Percentiles rank a stretch among this genome's conserved stretches.
Evolutionary conservation across 2,329 filamentous ascomycete genomes (phyloP).

Genomic region (Colletotrichum paranaense): DNA sequence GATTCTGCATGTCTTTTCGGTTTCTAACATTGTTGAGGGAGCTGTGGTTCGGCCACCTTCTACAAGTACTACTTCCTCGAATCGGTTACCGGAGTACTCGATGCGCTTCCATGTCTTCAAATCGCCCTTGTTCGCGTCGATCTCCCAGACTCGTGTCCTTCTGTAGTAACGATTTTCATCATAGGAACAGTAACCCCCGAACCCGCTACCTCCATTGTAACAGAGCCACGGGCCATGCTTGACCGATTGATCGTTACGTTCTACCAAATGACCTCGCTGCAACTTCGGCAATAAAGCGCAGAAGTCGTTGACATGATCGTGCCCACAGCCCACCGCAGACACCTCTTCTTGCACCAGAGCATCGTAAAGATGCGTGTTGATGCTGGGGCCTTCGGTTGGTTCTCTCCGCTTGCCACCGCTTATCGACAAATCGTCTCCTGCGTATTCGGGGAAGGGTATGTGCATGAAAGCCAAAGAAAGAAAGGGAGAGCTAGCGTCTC

Average conservation of each 20-base stretch:
- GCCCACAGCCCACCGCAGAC: constrained; percentile 44
- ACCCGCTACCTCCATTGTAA: constrained; percentile 43
- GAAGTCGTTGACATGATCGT: constrained; percentile 48
- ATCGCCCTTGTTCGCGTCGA: constrained; percentile 38
- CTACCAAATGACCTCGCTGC: constrained; percentile 33
- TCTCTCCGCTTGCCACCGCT: constrained; percentile 41
- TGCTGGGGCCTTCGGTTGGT: constrained; percentile 43
- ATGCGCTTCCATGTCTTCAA: constrained; percentile 44
- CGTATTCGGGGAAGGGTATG: constrained; percentile 44
- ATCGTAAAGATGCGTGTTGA: constrained; percentile 46
- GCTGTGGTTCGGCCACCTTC: constrained; percentile 37
- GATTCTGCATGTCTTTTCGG: background rate
- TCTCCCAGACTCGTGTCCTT: constrained; percentile 44
- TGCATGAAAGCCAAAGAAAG: constrained; percentile 43
- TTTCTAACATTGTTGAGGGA: background rate
- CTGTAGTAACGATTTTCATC: constrained; percentile 43
- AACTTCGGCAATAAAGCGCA: constrained; percentile 44
- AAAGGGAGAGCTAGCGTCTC: constrained; percentile 36
- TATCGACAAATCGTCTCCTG: constrained; percentile 40
- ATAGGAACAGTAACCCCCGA: constrained; percentile 45
- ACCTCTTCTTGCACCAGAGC: constrained; percentile 42
- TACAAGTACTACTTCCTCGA: constrained; percentile 47
- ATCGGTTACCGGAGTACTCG: constrained; percentile 43
- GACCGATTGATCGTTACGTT: constrained; percentile 27
- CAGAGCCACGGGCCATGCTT: constrained; percentile 44